Evolutionary conservation across 208 protist genomes (phyloP).

Genomic region (Leishmania mexicana): DNA sequence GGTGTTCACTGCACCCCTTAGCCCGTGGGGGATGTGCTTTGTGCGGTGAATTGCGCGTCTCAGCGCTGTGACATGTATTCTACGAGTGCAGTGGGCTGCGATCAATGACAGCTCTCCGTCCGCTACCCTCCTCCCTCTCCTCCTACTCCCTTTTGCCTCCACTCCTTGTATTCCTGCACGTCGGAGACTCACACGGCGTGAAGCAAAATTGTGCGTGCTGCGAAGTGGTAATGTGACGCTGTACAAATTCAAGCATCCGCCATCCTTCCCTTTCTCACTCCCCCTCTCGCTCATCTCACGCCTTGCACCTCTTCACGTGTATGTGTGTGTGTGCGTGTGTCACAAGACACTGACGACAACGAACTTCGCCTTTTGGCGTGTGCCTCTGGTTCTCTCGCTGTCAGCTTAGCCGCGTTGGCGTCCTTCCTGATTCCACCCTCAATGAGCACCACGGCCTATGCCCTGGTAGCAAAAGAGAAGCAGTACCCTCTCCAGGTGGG

Average conservation of each 20-base stretch:
- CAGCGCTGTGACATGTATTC: background rate
- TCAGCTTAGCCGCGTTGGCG: background rate
- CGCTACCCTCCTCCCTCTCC: background rate
- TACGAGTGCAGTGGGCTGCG: background rate
- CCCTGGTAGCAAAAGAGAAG: conserved; percentile 21
- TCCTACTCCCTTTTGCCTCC: background rate
- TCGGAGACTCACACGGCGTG: background rate
- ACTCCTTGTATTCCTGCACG: background rate
- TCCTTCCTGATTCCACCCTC: too few species aligned
- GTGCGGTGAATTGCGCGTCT: background rate
- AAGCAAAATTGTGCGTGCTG: background rate
- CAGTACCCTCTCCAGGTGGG: conserved; percentile 47
- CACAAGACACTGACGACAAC: background rate
- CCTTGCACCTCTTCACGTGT: background rate
- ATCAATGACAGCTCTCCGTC: background rate
- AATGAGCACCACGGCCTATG: conserved; percentile 26
- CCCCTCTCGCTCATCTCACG: background rate
- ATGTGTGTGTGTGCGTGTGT: background rate
- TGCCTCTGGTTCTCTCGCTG: background rate
- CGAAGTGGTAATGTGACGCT: background rate
- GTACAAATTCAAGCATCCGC: background rate
- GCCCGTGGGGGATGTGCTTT: background rate
- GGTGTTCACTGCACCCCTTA: background rate
- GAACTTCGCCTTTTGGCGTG: background rate
- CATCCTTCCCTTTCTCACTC: background rate